These are phyloP conservation scores for Podaxis sp. DNA, from an alignment of 768 basidiomycete species.

Conservation along the genomic window DNA sequence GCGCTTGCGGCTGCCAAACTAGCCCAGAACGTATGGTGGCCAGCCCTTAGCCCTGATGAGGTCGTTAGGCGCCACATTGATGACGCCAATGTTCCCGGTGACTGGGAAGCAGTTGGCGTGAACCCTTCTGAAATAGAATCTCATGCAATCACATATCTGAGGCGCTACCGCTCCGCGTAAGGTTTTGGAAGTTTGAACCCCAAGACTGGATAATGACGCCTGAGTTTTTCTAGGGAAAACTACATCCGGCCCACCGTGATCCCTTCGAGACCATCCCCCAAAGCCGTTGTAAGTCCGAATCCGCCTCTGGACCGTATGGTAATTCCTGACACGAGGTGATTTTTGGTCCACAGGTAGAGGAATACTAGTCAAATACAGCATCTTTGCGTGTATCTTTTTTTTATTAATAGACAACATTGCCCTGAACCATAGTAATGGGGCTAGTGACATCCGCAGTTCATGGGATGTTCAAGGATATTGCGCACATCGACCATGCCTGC, in stretches of 20 bases:
- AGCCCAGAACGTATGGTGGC: constrained; percentile 86
- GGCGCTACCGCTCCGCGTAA: constrained; percentile 87
- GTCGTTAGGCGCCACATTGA: constrained; percentile 85
- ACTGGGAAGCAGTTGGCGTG: constrained; percentile 84
- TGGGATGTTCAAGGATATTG: constrained; percentile 4
- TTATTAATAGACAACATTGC: constrained; percentile 16
- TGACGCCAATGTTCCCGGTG: constrained; percentile 71
- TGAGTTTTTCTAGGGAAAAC: constrained; percentile 48
- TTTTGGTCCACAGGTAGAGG: constrained; percentile 22
- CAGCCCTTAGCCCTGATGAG: constrained; percentile 87
- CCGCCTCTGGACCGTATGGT: neutral
- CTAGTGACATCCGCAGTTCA: constrained; percentile 11
- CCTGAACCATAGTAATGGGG: constrained; percentile 1
- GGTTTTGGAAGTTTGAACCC: constrained; percentile 33
- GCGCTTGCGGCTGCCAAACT: constrained; percentile 63
- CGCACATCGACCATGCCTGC: neutral
- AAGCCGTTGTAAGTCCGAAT: constrained; percentile 30
- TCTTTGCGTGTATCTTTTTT: constrained; percentile 11
- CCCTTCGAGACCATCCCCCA: constrained; percentile 45
- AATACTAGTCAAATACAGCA: constrained; percentile 25
- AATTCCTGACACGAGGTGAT: constrained; percentile 2
- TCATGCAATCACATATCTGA: constrained; percentile 86
- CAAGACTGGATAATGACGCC: constrained; percentile 13
- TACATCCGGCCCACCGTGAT: constrained; percentile 67
- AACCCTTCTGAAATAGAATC: constrained; percentile 79